Percentiles rank a stretch among this genome's conserved stretches.
phyloP scores from a whole-genome alignment of 768 basidiomycete genomes.

The Phanerochaete sordida region DNA sequence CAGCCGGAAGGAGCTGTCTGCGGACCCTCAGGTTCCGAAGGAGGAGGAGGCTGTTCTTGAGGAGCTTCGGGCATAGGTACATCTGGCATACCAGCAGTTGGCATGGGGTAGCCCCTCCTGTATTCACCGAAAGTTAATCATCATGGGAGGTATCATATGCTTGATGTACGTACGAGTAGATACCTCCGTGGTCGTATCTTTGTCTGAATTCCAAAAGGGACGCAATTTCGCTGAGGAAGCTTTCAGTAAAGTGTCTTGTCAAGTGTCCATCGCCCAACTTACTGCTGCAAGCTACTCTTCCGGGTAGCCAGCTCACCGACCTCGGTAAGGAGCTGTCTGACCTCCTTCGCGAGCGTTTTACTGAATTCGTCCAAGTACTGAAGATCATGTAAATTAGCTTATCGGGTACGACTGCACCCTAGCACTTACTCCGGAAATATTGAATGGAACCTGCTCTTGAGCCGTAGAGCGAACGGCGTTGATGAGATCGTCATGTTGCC shows the following conservation, averaged over 20 bases:
- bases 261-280: constrained; percentile 27
- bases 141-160: not conserved
- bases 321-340: constrained; percentile 78
- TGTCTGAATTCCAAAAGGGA: constrained; percentile 60
- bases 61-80: constrained; percentile 37
- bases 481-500: constrained; percentile 66
- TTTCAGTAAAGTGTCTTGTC: not conserved
- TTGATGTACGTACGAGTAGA: constrained; percentile 74
- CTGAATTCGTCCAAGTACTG: constrained; percentile 89
- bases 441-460: constrained; percentile 74
- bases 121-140: not conserved
- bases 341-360: constrained; percentile 77
- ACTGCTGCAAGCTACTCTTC: constrained; percentile 75
- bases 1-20: constrained; percentile 54
- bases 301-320: constrained; percentile 83
- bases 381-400: constrained; percentile 1
- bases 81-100: constrained; percentile 7
- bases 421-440: constrained; percentile 70
- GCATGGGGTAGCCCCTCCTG: constrained; percentile 31
- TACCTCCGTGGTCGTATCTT: constrained; percentile 81
- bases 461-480: constrained; percentile 68
- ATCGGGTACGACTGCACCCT: not conserved
- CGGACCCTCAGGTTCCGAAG: constrained; percentile 31
- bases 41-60: constrained; percentile 38
- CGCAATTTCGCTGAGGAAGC: constrained; percentile 59